A percentile compares a stretch with the other conserved stretches of the same genome.
Conservation (phyloP, 495 filamentous ascomycete species). For the Aspergillus campestris region DNA sequence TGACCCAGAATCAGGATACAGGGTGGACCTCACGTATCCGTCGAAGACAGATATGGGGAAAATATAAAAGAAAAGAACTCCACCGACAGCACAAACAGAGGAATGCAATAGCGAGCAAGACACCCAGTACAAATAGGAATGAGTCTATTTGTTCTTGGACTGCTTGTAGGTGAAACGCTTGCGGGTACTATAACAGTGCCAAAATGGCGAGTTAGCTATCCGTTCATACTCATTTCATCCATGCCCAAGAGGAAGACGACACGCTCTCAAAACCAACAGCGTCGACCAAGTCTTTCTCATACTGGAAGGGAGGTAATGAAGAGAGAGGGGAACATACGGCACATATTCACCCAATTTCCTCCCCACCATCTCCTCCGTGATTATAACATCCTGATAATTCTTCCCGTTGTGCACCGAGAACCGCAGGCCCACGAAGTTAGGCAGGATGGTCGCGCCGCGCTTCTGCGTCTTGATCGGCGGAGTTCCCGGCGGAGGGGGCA, state of each 20-base stretch:
- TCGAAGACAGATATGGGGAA: neutral
- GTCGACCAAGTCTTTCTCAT: too few relatives aligned
- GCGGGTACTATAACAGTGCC: slow-evolving; percentile 54
- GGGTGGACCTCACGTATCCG: too few relatives aligned
- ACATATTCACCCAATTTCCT: slow-evolving; percentile 96
- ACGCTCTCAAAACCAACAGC: neutral
- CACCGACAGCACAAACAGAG: neutral
- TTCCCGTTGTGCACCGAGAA: slow-evolving; percentile 97
- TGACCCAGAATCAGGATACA: too few relatives aligned
- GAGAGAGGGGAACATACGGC: slow-evolving; percentile 50
- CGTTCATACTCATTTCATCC: neutral
- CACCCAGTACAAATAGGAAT: neutral
- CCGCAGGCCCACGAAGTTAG: slow-evolving; percentile 87
- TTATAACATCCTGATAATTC: slow-evolving; percentile 74
- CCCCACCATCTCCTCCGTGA: slow-evolving; percentile 98
- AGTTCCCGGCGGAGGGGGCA: slow-evolving; percentile 48
- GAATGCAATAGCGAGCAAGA: slow-evolving; percentile 2
- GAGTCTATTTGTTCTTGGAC: slow-evolving; percentile 63
- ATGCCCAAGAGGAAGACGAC: neutral
- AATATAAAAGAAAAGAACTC: neutral
- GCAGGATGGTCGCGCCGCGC: slow-evolving; percentile 85
- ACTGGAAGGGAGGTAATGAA: neutral
- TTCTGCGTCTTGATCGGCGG: slow-evolving; percentile 83
- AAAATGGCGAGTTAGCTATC: neutral
- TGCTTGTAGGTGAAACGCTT: slow-evolving; percentile 76